Conservation (phyloP, 768 basidiomycete species). For the Xerocomus spinulosus region DNA sequence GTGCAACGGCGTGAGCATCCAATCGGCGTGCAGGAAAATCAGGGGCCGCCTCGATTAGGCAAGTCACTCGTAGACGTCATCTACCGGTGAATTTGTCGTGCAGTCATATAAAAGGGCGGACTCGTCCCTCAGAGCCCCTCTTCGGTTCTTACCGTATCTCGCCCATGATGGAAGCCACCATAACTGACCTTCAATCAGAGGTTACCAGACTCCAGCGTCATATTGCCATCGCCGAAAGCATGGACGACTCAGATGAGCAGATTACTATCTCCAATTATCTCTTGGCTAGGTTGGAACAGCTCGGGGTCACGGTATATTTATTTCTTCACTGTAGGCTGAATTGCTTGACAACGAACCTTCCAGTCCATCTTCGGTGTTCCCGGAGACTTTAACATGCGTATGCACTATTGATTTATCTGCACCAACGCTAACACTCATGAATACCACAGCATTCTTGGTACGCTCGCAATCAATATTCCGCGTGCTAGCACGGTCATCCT, state of each 20-base stretch:
- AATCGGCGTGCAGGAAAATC: too few species aligned
- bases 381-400: slow-evolving; percentile 80
- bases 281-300: slow-evolving; percentile 56
- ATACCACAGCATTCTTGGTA: slow-evolving; percentile 25
- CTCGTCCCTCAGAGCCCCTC: neutral
- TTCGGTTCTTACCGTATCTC: slow-evolving; percentile 9
- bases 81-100: too few species aligned
- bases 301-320: slow-evolving; percentile 53
- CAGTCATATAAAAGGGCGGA: too few species aligned
- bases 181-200: slow-evolving; percentile 38
- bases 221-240: slow-evolving; percentile 27
- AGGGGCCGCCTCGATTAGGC: too few species aligned
- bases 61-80: too few species aligned
- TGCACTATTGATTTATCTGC: slow-evolving; percentile 3
- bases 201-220: slow-evolving; percentile 45
- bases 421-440: neutral
- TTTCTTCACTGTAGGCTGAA: neutral
- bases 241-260: slow-evolving; percentile 32
- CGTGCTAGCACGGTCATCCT: neutral
- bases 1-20: too few species aligned
- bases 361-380: slow-evolving; percentile 82
- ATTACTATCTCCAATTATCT: slow-evolving; percentile 59
- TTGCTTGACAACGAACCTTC: neutral
- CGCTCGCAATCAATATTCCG: neutral
- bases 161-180: slow-evolving; percentile 13